phyloP scores from a whole-genome alignment of 2,329 filamentous ascomycete genomes.

The Plectosphaerella cucumerina region DNA sequence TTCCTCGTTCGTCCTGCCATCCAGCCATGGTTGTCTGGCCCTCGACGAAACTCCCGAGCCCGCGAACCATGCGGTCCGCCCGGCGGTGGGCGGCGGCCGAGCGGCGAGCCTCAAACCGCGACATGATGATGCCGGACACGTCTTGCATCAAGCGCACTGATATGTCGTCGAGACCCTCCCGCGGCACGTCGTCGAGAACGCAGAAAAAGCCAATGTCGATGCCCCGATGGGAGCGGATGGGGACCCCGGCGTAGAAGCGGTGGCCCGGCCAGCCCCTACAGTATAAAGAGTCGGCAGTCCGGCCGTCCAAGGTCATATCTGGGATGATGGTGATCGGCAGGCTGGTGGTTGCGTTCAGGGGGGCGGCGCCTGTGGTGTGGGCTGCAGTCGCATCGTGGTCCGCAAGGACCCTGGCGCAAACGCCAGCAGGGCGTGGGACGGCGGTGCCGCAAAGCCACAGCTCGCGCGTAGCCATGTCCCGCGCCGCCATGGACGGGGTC shows the following conservation, averaged over 20 bases:
- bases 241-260: slow-evolving; percentile 28
- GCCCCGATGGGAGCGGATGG: slow-evolving; percentile 32
- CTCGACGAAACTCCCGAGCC: slow-evolving; percentile 30
- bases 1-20: slow-evolving; percentile 11
- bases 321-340: neutral
- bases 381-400: neutral
- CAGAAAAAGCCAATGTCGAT: slow-evolving; percentile 39
- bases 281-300: neutral
- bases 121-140: slow-evolving; percentile 25
- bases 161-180: slow-evolving; percentile 19
- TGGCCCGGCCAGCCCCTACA: neutral
- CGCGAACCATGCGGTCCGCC: slow-evolving; percentile 30
- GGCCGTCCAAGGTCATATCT: neutral
- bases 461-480: neutral
- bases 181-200: slow-evolving; percentile 23
- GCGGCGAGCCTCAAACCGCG: slow-evolving; percentile 27
- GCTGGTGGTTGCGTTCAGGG: neutral
- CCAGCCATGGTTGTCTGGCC: slow-evolving; percentile 22
- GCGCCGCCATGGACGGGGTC: neutral
- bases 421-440: neutral
- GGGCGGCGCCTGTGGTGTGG: neutral
- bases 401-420: neutral
- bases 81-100: slow-evolving; percentile 20
- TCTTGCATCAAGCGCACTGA: slow-evolving; percentile 20
- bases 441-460: neutral